Conservation (phyloP, 73 alveolate species). For the Blepharisma japonicum region DNA sequence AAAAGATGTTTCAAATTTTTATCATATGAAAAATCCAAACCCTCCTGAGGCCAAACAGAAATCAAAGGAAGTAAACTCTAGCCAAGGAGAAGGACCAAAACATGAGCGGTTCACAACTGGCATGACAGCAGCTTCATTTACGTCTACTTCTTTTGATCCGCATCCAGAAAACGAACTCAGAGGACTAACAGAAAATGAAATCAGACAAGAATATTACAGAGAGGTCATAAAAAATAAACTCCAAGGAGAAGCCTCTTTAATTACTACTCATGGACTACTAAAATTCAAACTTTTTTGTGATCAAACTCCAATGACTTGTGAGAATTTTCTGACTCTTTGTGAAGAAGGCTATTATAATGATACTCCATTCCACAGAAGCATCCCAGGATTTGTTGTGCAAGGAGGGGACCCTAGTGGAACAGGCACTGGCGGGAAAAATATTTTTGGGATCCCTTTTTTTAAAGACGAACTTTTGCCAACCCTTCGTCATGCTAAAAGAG, state of each 20-base stretch:
- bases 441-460: slow-evolving; percentile 66
- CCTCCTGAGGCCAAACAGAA: slow-evolving; percentile 10
- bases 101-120: slow-evolving; percentile 44
- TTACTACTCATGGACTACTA: slow-evolving; percentile 64
- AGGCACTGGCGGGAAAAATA: slow-evolving; percentile 83
- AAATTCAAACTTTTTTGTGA: slow-evolving; percentile 59
- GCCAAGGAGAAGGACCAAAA: slow-evolving; percentile 43
- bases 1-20: slow-evolving; percentile 48
- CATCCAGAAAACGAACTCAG: slow-evolving; percentile 32
- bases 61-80: slow-evolving; percentile 37
- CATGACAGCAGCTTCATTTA: slow-evolving; percentile 51
- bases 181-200: slow-evolving; percentile 53
- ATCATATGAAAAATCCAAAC: slow-evolving; percentile 37
- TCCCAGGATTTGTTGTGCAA: slow-evolving; percentile 75
- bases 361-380: slow-evolving; percentile 74
- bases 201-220: slow-evolving; percentile 61
- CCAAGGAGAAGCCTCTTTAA: slow-evolving; percentile 59
- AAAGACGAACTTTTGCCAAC: slow-evolving; percentile 61
- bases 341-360: slow-evolving; percentile 73
- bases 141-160: slow-evolving; percentile 42
- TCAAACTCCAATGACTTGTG: slow-evolving; percentile 74
- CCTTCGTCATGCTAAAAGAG: slow-evolving; percentile 67
- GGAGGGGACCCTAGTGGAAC: slow-evolving; percentile 92
- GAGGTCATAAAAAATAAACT: slow-evolving; percentile 48
- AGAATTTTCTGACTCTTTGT: slow-evolving; percentile 80